These are phyloP conservation scores for Plasmodium blacklocki DNA, from an alignment of 169 alveolate genomes.

Conservation along the genomic window DNA sequence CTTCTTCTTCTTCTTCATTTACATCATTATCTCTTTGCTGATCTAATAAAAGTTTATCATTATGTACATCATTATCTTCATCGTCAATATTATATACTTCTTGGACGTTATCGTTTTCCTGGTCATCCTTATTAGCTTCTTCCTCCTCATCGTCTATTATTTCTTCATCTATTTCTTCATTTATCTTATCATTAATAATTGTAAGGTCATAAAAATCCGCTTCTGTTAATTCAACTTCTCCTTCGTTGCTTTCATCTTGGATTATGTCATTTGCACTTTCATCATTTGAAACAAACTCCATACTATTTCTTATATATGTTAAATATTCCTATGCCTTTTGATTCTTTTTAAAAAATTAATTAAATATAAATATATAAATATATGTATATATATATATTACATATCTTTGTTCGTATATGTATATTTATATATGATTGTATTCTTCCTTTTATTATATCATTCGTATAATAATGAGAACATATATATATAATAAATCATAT, in stretches of 20 bases:
- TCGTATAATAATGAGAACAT: no score
- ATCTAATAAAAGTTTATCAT: neutral
- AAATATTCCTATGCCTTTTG: no score
- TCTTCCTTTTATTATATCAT: no score
- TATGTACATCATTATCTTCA: constrained; percentile 11
- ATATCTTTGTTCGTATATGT: no score
- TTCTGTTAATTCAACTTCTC: constrained; percentile 14
- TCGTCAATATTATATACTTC: neutral
- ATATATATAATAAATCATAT: no score
- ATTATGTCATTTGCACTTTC: constrained; percentile 23
- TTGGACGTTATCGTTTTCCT: neutral
- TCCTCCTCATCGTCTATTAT: neutral
- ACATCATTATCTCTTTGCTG: no score
- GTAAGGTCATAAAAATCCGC: neutral
- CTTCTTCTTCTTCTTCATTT: neutral
- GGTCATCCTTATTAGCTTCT: neutral
- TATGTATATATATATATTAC: no score
- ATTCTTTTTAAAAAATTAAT: no score
- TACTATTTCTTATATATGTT: constrained; percentile 1
- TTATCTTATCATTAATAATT: neutral
- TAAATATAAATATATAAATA: no score
- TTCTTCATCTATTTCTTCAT: neutral
- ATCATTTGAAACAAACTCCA: constrained; percentile 41
- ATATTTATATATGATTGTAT: no score
- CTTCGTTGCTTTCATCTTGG: constrained; percentile 48